Percentiles rank a stretch among this genome's conserved stretches.
Evolutionary conservation across 345 rosid species (phyloP).

Genomic region (Noccaea caerulescens): DNA sequence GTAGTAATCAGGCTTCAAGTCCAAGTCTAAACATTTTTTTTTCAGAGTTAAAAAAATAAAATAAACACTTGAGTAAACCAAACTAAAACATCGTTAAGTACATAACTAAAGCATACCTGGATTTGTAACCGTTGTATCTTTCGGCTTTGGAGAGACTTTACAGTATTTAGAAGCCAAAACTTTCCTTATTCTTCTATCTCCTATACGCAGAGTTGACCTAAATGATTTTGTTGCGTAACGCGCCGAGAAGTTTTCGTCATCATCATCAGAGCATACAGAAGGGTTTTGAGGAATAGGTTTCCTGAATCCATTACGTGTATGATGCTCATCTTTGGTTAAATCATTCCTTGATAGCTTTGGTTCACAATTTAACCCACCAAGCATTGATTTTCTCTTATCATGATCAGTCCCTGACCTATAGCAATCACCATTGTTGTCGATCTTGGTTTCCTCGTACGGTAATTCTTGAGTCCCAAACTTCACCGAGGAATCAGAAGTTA

Average conservation of each 20-base stretch:
- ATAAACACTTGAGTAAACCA: background rate
- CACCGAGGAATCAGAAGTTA: constrained; percentile 55
- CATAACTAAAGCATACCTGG: constrained; percentile 51
- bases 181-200: constrained; percentile 89
- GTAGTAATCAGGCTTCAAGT: constrained; percentile 54
- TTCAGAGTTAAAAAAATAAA: background rate
- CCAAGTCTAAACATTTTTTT: constrained; percentile 55
- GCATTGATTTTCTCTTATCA: constrained; percentile 44
- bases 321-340: constrained; percentile 59
- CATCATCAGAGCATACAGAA: constrained; percentile 55
- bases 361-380: constrained; percentile 43
- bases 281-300: constrained; percentile 47
- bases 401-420: constrained; percentile 50
- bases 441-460: constrained; percentile 48
- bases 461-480: constrained; percentile 49
- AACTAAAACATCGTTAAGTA: background rate
- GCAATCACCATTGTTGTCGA: constrained; percentile 45
- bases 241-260: constrained; percentile 85
- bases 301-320: constrained; percentile 57
- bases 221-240: constrained; percentile 58
- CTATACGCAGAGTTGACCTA: constrained; percentile 71
- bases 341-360: constrained; percentile 52
- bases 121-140: constrained; percentile 53
- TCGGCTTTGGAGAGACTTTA: constrained; percentile 64
- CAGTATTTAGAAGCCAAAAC: constrained; percentile 79